Evolutionary conservation across 148 eudicot species (phyloP).

Genomic region (Spergularia bocconei): DNA sequence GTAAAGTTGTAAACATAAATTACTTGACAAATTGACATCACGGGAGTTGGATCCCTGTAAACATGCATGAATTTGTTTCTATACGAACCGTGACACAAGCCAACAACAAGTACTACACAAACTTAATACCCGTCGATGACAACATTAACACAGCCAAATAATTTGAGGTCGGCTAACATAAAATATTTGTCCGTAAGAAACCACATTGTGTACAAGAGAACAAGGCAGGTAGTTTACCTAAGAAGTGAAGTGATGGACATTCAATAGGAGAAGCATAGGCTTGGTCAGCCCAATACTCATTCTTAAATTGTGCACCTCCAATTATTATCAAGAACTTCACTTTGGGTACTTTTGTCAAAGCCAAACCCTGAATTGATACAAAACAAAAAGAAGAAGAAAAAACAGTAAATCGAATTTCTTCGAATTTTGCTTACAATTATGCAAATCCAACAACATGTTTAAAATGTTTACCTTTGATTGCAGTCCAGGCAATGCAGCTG

Average conservation of each 20-base stretch:
- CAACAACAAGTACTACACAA: background rate
- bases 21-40: background rate
- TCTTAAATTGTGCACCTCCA: constrained; percentile 61
- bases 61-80: background rate
- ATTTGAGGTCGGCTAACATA: too few relatives aligned
- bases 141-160: too few relatives aligned
- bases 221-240: constrained; percentile 46
- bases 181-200: too few relatives aligned
- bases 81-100: background rate
- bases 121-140: background rate
- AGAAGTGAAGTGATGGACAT: constrained; percentile 74
- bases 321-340: constrained; percentile 58
- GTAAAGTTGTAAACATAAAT: background rate
- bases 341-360: constrained; percentile 63
- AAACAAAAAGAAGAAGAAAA: background rate
- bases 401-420: background rate
- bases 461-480: constrained; percentile 49
- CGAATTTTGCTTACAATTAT: background rate
- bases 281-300: constrained; percentile 43
- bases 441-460: background rate
- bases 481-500: constrained; percentile 81
- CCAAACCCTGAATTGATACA: constrained; percentile 47
- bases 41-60: background rate
- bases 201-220: background rate
- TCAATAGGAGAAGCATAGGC: constrained; percentile 58